These are phyloP conservation scores for Fonsecaea erecta DNA, from an alignment of 2,329 filamentous ascomycete species.

Conservation along the genomic window DNA sequence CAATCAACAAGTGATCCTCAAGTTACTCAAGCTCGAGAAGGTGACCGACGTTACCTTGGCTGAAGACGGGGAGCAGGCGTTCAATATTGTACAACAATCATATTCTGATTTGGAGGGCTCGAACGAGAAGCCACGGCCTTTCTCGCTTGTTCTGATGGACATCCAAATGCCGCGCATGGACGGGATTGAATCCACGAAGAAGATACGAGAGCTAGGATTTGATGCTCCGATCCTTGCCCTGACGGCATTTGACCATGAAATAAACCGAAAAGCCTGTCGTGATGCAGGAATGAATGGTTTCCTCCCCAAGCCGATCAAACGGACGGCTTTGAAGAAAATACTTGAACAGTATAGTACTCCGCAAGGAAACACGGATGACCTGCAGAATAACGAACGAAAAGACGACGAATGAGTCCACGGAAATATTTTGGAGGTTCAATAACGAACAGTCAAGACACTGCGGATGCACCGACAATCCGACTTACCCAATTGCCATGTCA, in stretches of 20 bases:
- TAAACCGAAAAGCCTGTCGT: constrained; percentile 80
- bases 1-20: constrained; percentile 64
- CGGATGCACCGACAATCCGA: neutral
- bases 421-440: neutral
- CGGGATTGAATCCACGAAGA: constrained; percentile 53
- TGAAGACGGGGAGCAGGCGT: constrained; percentile 81
- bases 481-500: neutral
- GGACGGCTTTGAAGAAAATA: constrained; percentile 83
- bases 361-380: neutral
- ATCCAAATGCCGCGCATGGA: constrained; percentile 58
- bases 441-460: neutral
- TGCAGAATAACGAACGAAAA: neutral
- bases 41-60: constrained; percentile 79
- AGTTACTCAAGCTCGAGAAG: constrained; percentile 60
- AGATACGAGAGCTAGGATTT: constrained; percentile 72
- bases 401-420: neutral
- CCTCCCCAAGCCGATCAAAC: constrained; percentile 72
- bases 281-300: constrained; percentile 92
- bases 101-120: constrained; percentile 55
- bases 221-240: constrained; percentile 84
- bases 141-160: constrained; percentile 93
- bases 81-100: constrained; percentile 77
- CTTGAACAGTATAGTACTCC: constrained; percentile 61
- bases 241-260: constrained; percentile 87
- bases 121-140: constrained; percentile 62